Evolutionary conservation across 2,329 filamentous ascomycete genomes (phyloP).

Genomic region (Colletotrichum camelliae): DNA sequence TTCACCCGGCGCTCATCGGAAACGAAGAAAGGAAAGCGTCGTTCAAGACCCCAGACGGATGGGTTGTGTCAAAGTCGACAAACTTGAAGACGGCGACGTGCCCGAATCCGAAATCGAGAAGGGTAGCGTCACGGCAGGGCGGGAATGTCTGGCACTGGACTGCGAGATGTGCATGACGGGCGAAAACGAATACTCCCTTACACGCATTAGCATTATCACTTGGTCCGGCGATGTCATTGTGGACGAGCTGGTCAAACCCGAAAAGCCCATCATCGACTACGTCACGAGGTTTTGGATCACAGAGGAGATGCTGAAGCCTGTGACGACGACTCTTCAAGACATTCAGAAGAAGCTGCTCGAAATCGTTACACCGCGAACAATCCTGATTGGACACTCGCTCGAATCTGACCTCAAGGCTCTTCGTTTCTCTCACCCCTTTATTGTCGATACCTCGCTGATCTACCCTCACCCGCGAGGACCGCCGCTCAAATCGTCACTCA

Average conservation of each 20-base stretch:
- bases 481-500: conserved; percentile 88
- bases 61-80: conserved; percentile 81
- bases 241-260: conserved; percentile 91
- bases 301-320: conserved; percentile 77
- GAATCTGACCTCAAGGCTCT: conserved; percentile 86
- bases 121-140: conserved; percentile 84
- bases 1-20: conserved; percentile 80
- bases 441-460: conserved; percentile 89
- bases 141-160: conserved; percentile 81
- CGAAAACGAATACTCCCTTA: conserved; percentile 80
- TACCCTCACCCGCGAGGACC: conserved; percentile 91
- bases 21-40: conserved; percentile 59
- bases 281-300: conserved; percentile 94
- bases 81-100: conserved; percentile 69
- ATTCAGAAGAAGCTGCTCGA: conserved; percentile 80
- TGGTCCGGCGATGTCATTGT: conserved; percentile 86
- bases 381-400: conserved; percentile 81
- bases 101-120: conserved; percentile 75
- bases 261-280: conserved; percentile 89
- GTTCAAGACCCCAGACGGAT: conserved; percentile 68
- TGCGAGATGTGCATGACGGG: conserved; percentile 98
- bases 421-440: conserved; percentile 86
- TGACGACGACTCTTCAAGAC: conserved; percentile 83
- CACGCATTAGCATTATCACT: conserved; percentile 83
- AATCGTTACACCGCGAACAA: conserved; percentile 74